Base-by-base conservation (phyloP, 2,329 filamentous ascomycete genomes). In the Colletotrichum sp. region DNA sequence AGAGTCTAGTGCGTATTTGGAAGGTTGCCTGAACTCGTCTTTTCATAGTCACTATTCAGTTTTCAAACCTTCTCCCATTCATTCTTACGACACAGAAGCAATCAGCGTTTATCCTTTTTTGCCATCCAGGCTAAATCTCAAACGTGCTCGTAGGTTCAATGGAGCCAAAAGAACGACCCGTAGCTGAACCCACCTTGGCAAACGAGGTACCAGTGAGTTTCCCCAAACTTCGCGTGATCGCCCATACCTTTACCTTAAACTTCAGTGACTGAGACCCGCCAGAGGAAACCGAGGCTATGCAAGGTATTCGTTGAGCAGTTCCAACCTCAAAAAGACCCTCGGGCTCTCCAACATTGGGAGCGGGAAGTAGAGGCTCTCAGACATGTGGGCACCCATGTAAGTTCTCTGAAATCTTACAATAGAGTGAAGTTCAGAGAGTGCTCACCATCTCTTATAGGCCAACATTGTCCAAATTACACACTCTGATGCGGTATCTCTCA, bases 201-300 rank as follows among this genome's bases (percentile, higher is more conserved):
- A 21, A 52, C 18, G 43, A 21, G 3, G n/a, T 52, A 52, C 10
- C 43, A 52, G 43, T 52, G 6, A 52, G n/a, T 21, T 52, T 1
- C 10, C 43, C 10, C 43, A 21, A 7, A 13, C 10, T 13, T 4
- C 10, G 6, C 0, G 0, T 7, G 4, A 52, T 13, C 43, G 43
- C 43, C 2, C n/a, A 52, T 7, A 21, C 18, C 43, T 52, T 48
- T 7, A 2, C 10, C 43, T 21, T 2, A n/a, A 13, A 21, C 6
- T 28, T 28, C 24, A 18, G 13, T 58, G 7, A 5, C 26, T 28
- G 13, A 58, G 3, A 28, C 13, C 21, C 16, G 13, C 16, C 55
- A 58, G 55, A 13, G n/a, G 5, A 52, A 16, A 18, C 55, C 55
- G 5, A 1, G 28, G 24, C 13, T 21, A 24, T 58, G 13, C 13